phyloP scores from a whole-genome alignment of 2,329 filamentous ascomycete species.

The Penicillium sp. region DNA sequence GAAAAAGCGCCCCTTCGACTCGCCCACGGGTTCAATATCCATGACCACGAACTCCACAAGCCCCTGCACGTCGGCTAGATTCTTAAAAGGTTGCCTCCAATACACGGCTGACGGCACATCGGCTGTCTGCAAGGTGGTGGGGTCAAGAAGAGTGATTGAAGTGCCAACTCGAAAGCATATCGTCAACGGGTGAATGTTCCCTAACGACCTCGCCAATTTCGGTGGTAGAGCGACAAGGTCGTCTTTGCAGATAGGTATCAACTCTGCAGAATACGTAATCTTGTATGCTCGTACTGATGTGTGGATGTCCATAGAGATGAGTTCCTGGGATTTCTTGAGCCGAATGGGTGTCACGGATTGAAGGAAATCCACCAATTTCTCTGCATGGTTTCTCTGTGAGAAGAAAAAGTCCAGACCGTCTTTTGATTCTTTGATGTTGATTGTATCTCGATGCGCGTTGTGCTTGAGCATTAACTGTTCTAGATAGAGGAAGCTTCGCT shows the following conservation, averaged over 20 bases:
- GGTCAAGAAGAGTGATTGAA: slow-evolving; percentile 82
- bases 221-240: slow-evolving; percentile 92
- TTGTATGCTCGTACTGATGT: slow-evolving; percentile 91
- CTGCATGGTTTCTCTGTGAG: slow-evolving; percentile 80
- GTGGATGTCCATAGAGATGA: slow-evolving; percentile 91
- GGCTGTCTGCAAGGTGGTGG: slow-evolving; percentile 82
- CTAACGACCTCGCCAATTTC: slow-evolving; percentile 77
- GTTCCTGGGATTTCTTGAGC: slow-evolving; percentile 80
- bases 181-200: slow-evolving; percentile 82
- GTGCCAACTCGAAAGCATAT: slow-evolving; percentile 88
- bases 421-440: slow-evolving; percentile 97
- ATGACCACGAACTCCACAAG: slow-evolving; percentile 91
- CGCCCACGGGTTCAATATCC: slow-evolving; percentile 79
- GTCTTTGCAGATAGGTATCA: slow-evolving; percentile 95
- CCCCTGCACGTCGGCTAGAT: slow-evolving; percentile 77
- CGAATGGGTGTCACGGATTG: slow-evolving; percentile 74
- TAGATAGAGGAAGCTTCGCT: slow-evolving; percentile 77
- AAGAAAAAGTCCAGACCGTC: slow-evolving; percentile 98
- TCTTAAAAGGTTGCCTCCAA: slow-evolving; percentile 84
- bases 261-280: slow-evolving; percentile 82
- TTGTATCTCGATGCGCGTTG: slow-evolving; percentile 81
- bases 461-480: slow-evolving; percentile 97
- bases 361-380: slow-evolving; percentile 88
- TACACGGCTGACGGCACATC: slow-evolving; percentile 80
- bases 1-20: slow-evolving; percentile 73